Conservation (phyloP, 805 yeast species). For the Diddensiella caesifluorescens region DNA sequence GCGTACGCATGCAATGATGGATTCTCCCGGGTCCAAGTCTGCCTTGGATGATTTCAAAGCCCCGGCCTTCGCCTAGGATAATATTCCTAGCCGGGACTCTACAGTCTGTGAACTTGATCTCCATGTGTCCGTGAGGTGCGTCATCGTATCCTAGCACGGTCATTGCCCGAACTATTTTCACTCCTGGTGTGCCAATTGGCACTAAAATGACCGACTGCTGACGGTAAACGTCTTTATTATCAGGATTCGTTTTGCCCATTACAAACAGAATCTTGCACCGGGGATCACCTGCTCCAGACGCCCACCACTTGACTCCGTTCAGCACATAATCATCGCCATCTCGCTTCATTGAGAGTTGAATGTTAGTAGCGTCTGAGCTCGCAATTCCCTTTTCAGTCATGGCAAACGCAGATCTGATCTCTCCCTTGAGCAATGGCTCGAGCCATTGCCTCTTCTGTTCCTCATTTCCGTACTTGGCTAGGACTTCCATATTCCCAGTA, state of each 20-base stretch:
- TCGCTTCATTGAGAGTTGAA: constrained; percentile 42
- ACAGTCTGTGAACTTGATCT: constrained; percentile 46
- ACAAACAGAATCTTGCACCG: constrained; percentile 49
- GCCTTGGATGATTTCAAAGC: constrained; percentile 59
- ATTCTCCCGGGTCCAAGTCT: constrained; percentile 66
- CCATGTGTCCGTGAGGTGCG: constrained; percentile 71
- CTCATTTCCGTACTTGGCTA: constrained; percentile 37
- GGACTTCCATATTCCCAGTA: constrained; percentile 54
- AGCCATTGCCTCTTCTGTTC: constrained; percentile 46
- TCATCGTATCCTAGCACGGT: constrained; percentile 57
- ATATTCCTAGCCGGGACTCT: constrained; percentile 43
- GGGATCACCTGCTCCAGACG: constrained; percentile 67
- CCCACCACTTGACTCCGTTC: constrained; percentile 65
- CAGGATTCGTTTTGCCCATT: constrained; percentile 42
- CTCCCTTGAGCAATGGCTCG: constrained; percentile 48
- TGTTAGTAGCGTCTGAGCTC: constrained; percentile 58
- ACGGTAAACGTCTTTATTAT: constrained; percentile 32
- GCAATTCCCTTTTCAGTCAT: constrained; percentile 61
- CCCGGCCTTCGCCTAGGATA: constrained; percentile 47
- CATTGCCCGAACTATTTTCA: constrained; percentile 46
- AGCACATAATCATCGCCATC: constrained; percentile 44
- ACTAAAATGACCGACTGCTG: constrained; percentile 55
- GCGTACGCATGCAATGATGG: constrained; percentile 62
- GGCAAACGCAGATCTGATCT: constrained; percentile 54
- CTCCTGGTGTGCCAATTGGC: constrained; percentile 50